Evolutionary conservation across 2,329 filamentous ascomycete species (phyloP).

Genomic region (Nemania sp.): DNA sequence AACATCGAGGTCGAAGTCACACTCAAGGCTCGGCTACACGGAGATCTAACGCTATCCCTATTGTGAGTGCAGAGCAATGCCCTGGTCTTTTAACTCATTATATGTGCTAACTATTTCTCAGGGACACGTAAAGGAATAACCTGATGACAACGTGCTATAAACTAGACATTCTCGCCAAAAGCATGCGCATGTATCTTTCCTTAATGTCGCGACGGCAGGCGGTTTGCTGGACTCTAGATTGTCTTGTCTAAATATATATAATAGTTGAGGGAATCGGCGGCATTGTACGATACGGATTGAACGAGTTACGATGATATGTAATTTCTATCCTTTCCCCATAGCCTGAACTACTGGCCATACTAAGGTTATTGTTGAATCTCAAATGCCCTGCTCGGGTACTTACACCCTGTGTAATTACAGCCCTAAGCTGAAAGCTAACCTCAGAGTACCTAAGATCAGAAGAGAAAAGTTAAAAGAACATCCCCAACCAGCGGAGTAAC

Average conservation of each 20-base stretch:
- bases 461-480: too few relatives aligned
- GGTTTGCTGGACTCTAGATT: neutral
- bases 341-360: too few relatives aligned
- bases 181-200: neutral
- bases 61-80: slow-evolving; percentile 59
- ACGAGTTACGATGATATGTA: neutral
- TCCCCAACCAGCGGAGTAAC: too few relatives aligned
- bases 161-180: neutral
- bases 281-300: neutral
- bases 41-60: slow-evolving; percentile 82
- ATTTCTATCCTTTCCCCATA: neutral
- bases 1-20: slow-evolving; percentile 89
- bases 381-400: too few relatives aligned
- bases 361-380: too few relatives aligned
- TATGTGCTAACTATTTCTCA: slow-evolving; percentile 23
- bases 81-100: too few relatives aligned
- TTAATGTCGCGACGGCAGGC: neutral
- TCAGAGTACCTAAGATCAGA: too few relatives aligned
- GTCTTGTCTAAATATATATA: neutral
- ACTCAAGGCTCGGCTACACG: slow-evolving; percentile 87
- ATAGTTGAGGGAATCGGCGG: neutral
- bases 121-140: slow-evolving; percentile 34
- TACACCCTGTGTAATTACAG: too few relatives aligned
- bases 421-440: too few relatives aligned
- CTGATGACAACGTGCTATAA: neutral